Conservation (phyloP, 108 stramenopile species). For the Asterionellopsis glacialis region DNA sequence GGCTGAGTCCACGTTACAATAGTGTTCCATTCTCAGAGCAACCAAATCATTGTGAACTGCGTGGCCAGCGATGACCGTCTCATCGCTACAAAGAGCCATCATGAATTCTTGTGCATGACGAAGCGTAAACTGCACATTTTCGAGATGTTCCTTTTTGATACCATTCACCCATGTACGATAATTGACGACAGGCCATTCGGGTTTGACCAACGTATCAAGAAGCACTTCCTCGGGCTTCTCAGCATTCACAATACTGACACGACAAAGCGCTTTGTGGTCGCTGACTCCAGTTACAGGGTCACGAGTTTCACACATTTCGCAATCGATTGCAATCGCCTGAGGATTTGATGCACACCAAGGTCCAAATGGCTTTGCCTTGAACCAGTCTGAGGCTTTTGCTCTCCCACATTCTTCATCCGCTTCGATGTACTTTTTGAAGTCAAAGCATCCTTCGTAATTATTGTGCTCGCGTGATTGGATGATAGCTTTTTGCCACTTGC, state of each 20-base stretch:
- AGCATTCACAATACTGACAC: slow-evolving; percentile 88
- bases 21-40: slow-evolving; percentile 83
- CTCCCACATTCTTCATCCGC: slow-evolving; percentile 26
- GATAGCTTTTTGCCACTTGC: slow-evolving; percentile 62
- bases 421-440: slow-evolving; percentile 50
- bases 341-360: slow-evolving; percentile 72
- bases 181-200: slow-evolving; percentile 87
- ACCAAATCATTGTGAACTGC: slow-evolving; percentile 90
- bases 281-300: slow-evolving; percentile 80
- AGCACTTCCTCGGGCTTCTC: slow-evolving; percentile 77
- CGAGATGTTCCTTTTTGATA: slow-evolving; percentile 74
- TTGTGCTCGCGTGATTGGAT: slow-evolving; percentile 46
- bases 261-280: slow-evolving; percentile 84
- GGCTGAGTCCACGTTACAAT: slow-evolving; percentile 82
- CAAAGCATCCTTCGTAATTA: slow-evolving; percentile 40
- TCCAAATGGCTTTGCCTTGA: slow-evolving; percentile 73
- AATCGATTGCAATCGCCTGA: slow-evolving; percentile 93
- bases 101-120: slow-evolving; percentile 93
- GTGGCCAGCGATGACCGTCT: slow-evolving; percentile 93
- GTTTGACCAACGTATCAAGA: slow-evolving; percentile 93
- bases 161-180: slow-evolving; percentile 91
- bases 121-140: slow-evolving; percentile 83
- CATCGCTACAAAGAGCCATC: slow-evolving; percentile 83
- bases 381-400: slow-evolving; percentile 41
- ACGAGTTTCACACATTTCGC: slow-evolving; percentile 96